phyloP scores from a whole-genome alignment of 148 eudicot species.

The Dianthus caryophyllus region DNA sequence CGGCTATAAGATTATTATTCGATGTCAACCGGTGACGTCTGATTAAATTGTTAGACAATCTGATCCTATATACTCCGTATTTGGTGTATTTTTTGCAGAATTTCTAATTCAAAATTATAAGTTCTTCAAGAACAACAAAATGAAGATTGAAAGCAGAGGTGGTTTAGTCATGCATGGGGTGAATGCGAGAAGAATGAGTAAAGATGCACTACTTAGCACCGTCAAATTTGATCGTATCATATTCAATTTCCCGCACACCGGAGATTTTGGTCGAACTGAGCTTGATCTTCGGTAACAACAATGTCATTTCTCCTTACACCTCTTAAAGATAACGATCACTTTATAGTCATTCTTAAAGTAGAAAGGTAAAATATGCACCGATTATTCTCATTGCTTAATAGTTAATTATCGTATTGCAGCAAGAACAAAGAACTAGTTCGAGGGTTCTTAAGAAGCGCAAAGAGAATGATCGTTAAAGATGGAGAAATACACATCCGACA shows the following conservation, averaged over 20 bases:
- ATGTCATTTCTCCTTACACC: not conserved
- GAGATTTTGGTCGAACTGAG: not conserved
- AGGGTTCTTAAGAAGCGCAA: slow-evolving; percentile 25
- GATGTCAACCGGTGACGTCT: no score
- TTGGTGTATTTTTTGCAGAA: no score
- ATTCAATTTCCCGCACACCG: slow-evolving; percentile 26
- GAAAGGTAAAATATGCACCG: no score
- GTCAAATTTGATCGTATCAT: slow-evolving; percentile 20
- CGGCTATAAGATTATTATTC: no score
- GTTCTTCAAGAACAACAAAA: not conserved
- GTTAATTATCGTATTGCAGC: slow-evolving; percentile 13
- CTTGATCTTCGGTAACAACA: slow-evolving; percentile 6
- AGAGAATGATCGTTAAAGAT: slow-evolving; percentile 18
- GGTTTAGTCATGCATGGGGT: slow-evolving; percentile 17
- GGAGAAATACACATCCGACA: slow-evolving; percentile 30
- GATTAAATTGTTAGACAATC: no score
- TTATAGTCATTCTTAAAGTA: no score
- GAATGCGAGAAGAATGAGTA: slow-evolving; percentile 18
- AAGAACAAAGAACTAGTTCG: slow-evolving; percentile 17
- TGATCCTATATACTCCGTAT: no score
- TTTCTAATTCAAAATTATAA: slow-evolving; percentile 9
- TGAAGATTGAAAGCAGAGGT: slow-evolving; percentile 5
- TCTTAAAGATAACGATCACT: no score
- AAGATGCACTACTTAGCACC: not conserved
- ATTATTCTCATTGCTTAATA: no score